Evolutionary conservation across 495 filamentous ascomycete species (phyloP).

Genomic region (Ramalina peruviana): DNA sequence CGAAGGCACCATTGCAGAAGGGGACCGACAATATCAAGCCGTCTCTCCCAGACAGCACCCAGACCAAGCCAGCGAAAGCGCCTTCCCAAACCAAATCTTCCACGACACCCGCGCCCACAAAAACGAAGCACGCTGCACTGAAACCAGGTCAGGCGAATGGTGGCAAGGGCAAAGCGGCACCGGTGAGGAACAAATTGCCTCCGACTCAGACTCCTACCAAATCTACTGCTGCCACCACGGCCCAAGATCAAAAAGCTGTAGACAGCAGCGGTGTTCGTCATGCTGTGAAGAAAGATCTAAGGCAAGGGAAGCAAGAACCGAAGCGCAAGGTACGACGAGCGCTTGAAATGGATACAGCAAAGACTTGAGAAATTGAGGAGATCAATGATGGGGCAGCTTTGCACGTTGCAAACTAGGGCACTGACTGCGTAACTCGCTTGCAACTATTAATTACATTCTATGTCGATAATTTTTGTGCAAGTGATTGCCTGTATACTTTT

Average conservation of each 20-base stretch:
- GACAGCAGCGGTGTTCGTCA: slow-evolving; percentile 2
- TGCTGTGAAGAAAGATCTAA: slow-evolving; percentile 8
- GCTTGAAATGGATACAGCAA: not conserved
- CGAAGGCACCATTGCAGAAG: not conserved
- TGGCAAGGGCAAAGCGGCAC: not conserved
- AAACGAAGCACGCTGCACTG: not conserved
- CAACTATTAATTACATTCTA: too few relatives aligned
- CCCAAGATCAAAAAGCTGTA: not conserved
- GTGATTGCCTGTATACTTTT: too few relatives aligned
- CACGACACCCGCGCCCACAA: not conserved
- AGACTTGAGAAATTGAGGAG: too few relatives aligned
- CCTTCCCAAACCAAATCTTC: not conserved
- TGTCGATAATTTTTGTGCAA: too few relatives aligned
- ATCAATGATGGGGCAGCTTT: too few relatives aligned
- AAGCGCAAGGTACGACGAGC: slow-evolving; percentile 9
- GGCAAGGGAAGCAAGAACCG: slow-evolving; percentile 10
- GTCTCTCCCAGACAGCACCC: too few relatives aligned
- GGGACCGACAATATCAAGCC: too few relatives aligned
- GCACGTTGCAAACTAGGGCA: too few relatives aligned
- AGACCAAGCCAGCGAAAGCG: not conserved
- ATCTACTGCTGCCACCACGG: not conserved
- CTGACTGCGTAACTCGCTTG: too few relatives aligned
- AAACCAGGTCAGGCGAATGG: not conserved
- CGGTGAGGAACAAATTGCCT: not conserved
- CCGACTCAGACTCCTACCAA: not conserved